phyloP scores from a whole-genome alignment of 2,329 filamentous ascomycete genomes.

The Colletotrichum phormii region DNA sequence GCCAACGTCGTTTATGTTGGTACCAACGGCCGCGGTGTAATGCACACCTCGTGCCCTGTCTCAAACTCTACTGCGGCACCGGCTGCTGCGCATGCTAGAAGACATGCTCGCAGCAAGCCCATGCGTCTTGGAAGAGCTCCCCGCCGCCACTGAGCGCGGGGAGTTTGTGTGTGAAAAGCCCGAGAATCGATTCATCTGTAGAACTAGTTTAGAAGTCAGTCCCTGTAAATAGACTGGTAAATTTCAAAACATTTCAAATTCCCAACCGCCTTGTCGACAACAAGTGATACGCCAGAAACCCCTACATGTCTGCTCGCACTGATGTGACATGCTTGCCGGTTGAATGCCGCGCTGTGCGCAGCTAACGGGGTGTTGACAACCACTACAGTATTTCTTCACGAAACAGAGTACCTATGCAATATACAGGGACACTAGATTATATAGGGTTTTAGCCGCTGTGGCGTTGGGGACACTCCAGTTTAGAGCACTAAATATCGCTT shows the following conservation, averaged over 20 bases:
- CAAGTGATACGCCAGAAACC: no score
- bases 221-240: not conserved
- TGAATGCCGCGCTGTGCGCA: no score
- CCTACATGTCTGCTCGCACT: no score
- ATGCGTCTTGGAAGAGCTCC: slow-evolving; percentile 7
- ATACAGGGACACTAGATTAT: no score
- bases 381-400: no score
- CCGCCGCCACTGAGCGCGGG: not conserved
- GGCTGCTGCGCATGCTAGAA: not conserved
- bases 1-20: slow-evolving; percentile 61
- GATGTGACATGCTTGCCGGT: no score
- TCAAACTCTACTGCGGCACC: not conserved
- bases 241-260: not conserved
- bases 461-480: no score
- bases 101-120: not conserved
- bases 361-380: no score
- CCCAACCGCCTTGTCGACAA: not conserved
- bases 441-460: no score
- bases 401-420: no score
- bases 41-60: slow-evolving; percentile 43
- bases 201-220: not conserved
- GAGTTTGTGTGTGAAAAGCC: no score
- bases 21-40: slow-evolving; percentile 61
- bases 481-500: no score
- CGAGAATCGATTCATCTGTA: not conserved